Evolutionary conservation across 2,329 filamentous ascomycete genomes (phyloP), one percentile per base, ranked within the genome.

Genomic region (Plectosphaerella cucumerina): DNA sequence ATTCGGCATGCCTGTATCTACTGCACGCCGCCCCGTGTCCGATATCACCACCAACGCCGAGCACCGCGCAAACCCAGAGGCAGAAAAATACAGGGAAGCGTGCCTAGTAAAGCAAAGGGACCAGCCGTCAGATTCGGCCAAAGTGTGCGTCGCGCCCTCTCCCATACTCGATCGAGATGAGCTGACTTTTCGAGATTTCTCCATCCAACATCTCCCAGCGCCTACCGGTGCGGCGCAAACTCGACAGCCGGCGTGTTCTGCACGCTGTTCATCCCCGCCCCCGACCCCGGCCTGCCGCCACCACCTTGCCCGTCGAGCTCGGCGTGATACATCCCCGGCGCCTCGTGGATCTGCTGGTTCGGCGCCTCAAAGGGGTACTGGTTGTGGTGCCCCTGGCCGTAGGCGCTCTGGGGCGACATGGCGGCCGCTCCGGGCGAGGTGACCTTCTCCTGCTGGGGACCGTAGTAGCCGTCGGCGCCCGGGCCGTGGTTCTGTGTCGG

Each of bases 301-400:
- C 26, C 8, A 31, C 26, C 6, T 11, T 31, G 26, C 12, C 8
- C 39, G 37, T 48, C 47, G 20, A 48, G 47, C 23, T 48, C 47
- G 15, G 21, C 17, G 23, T 48, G 37, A 35, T 18, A 26, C 33
- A n/a, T 20, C 18, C 8, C 26, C 8, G 47, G 47, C n/a, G 47
- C 47, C 47, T 48, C 47, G 17, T 48, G 47, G 37, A 48, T 48
- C 15, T 39, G 47, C 39, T 44, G 42, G 21, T 26, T 44, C 9
- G 20, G 21, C 20, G 12, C 21, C 21, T 44, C 42, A 5, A n/a
- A 20, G 3, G 39, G 39, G 9, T 42, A 42, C n/a, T 42, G 11
- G 39, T 18, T 18, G 39, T 42, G n/a, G n/a, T n/a, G 20, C 14
- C 15, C 42, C 18, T 31, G 14, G 23, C 9, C 42, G 35, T 26